These are phyloP conservation scores for Naganishia onofrii DNA, from an alignment of 768 basidiomycete genomes.

Conservation along the genomic window DNA sequence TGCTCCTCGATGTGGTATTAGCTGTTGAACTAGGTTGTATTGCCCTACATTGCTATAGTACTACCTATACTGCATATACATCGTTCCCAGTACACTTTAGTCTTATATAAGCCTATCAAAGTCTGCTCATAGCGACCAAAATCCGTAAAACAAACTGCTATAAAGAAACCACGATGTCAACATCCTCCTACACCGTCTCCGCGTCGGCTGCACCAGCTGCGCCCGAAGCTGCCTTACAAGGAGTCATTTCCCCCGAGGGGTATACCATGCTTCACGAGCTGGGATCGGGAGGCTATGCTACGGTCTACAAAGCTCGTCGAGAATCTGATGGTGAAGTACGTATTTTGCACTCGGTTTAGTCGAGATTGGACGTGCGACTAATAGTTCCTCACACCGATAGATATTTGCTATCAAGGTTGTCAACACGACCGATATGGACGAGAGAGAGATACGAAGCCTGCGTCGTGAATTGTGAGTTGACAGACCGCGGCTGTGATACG, in stretches of 20 bases:
- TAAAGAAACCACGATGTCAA: background rate
- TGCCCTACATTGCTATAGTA: background rate
- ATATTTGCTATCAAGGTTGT: background rate
- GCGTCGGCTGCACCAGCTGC: background rate
- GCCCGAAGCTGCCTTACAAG: background rate
- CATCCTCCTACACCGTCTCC: background rate
- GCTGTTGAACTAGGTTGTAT: background rate
- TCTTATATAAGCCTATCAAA: background rate
- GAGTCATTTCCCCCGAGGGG: background rate
- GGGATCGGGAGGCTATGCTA: background rate
- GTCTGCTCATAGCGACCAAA: background rate
- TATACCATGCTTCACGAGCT: background rate
- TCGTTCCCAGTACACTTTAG: background rate
- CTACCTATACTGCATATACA: background rate
- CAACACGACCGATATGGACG: background rate
- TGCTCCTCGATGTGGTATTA: background rate
- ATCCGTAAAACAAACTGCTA: background rate
- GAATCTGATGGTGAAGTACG: background rate
- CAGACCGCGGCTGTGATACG: too few species aligned
- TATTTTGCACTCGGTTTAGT: background rate
- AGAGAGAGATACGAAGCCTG: background rate
- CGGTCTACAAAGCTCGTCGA: background rate
- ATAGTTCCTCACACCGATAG: background rate
- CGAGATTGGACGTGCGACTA: background rate
- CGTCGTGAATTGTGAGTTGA: background rate